A percentile compares a stretch with the other conserved stretches of the same genome.
Evolutionary conservation across 1,139 yeast species (phyloP).

Genomic region (Saccharomyces hybrid): DNA sequence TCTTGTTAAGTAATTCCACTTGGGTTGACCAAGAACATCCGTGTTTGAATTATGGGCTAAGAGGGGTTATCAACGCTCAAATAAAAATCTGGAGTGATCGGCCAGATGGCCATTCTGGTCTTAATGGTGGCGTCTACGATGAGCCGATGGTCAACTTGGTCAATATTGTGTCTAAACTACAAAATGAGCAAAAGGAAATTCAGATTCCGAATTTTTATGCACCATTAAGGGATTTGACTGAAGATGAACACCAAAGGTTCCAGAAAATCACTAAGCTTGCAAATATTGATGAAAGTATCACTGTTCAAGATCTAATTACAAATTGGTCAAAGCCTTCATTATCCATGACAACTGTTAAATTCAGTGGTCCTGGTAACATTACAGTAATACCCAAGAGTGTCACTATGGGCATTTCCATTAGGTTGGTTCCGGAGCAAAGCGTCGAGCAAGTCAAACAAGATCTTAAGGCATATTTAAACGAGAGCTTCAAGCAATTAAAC

Average conservation of each 20-base stretch:
- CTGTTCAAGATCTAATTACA: slow-evolving; percentile 54
- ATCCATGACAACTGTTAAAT: slow-evolving; percentile 78
- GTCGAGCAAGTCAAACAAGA: slow-evolving; percentile 47
- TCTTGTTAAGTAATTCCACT: slow-evolving; percentile 79
- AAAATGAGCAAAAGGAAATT: slow-evolving; percentile 52
- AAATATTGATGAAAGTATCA: slow-evolving; percentile 30
- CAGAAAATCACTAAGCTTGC: slow-evolving; percentile 48
- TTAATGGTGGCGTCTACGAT: slow-evolving; percentile 84
- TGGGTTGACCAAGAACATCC: slow-evolving; percentile 91
- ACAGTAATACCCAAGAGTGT: slow-evolving; percentile 86
- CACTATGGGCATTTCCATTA: slow-evolving; percentile 65
- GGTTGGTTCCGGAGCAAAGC: slow-evolving; percentile 87
- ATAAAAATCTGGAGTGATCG: slow-evolving; percentile 60
- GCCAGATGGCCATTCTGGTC: slow-evolving; percentile 94
- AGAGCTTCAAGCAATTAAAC: slow-evolving; percentile 40
- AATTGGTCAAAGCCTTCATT: slow-evolving; percentile 91
- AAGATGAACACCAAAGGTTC: slow-evolving; percentile 52
- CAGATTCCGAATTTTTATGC: slow-evolving; percentile 65
- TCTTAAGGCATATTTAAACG: slow-evolving; percentile 41
- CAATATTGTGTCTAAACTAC: slow-evolving; percentile 57
- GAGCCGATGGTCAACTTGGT: slow-evolving; percentile 89
- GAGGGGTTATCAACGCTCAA: slow-evolving; percentile 84
- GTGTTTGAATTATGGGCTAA: slow-evolving; percentile 84
- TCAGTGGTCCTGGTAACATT: slow-evolving; percentile 83
- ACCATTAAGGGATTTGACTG: slow-evolving; percentile 48